These are phyloP conservation scores for Petasospora fabianii DNA, from an alignment of 1,139 yeast genomes.

Conservation along the genomic window DNA sequence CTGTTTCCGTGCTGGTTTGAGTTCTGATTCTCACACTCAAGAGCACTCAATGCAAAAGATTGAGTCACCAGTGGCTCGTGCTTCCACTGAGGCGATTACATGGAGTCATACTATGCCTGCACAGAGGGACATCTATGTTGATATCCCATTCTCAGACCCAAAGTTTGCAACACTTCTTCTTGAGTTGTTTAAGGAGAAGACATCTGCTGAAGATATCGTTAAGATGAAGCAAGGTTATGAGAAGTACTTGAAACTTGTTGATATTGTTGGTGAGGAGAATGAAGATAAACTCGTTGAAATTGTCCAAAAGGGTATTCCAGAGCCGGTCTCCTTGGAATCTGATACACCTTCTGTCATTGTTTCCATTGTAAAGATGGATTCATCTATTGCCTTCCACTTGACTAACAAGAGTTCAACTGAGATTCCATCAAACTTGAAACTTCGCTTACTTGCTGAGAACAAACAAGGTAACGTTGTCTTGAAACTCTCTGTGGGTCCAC, in stretches of 20 bases:
- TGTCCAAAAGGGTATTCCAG: constrained; percentile 4
- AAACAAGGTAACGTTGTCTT: neutral
- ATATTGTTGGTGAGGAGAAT: constrained; percentile 2
- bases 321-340: neutral
- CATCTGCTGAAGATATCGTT: constrained; percentile 10
- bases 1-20: constrained; percentile 38
- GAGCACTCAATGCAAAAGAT: constrained; percentile 7
- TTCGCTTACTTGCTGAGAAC: constrained; percentile 3
- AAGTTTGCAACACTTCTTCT: constrained; percentile 5
- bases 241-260: constrained; percentile 7
- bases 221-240: constrained; percentile 1
- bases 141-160: constrained; percentile 3
- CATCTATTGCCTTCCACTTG: constrained; percentile 13
- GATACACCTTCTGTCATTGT: constrained; percentile 5
- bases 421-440: constrained; percentile 4
- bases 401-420: constrained; percentile 6
- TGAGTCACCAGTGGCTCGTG: neutral
- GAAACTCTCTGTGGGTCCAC: constrained; percentile 2
- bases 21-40: constrained; percentile 25
- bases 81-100: neutral
- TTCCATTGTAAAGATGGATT: constrained; percentile 4
- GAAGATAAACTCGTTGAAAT: constrained; percentile 2
- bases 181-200: constrained; percentile 3
- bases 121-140: constrained; percentile 7
- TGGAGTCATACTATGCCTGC: neutral